Evolutionary conservation across 1,284 basidiomycete species (phyloP).

Genomic region (Pyrrhoderma lamaoense): DNA sequence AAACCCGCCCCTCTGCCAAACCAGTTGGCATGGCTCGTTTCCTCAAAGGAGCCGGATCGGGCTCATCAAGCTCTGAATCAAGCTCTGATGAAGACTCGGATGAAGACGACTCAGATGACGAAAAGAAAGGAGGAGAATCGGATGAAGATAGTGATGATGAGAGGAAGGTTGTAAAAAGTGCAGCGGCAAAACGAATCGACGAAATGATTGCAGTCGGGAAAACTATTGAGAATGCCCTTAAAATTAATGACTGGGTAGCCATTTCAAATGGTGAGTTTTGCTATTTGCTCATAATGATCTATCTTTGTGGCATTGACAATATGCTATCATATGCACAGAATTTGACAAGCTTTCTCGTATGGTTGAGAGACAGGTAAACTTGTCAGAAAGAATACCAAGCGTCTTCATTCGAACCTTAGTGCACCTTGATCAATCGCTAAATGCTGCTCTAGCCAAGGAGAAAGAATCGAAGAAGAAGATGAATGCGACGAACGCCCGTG

Average conservation of each 20-base stretch:
- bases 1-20: constrained; percentile 38
- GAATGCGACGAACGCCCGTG: constrained; percentile 92
- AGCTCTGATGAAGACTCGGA: constrained; percentile 37
- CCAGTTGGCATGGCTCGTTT: constrained; percentile 73
- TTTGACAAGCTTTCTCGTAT: constrained; percentile 94
- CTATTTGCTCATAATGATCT: constrained; percentile 8
- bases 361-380: constrained; percentile 82
- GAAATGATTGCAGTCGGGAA: constrained; percentile 88
- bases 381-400: constrained; percentile 82
- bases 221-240: constrained; percentile 89
- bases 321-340: constrained; percentile 52
- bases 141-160: constrained; percentile 67
- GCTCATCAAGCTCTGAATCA: constrained; percentile 39
- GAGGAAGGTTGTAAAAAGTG: constrained; percentile 72
- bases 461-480: constrained; percentile 93
- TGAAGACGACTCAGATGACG: constrained; percentile 27
- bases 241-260: constrained; percentile 95
- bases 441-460: constrained; percentile 71
- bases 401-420: constrained; percentile 79
- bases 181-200: constrained; percentile 79
- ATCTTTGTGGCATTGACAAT: constrained; percentile 3
- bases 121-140: constrained; percentile 43
- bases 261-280: constrained; percentile 70
- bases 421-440: constrained; percentile 74
- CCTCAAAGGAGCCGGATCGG: constrained; percentile 44